Percentiles rank a stretch among this genome's conserved stretches.
These are phyloP conservation scores for Herpetomonas samuelpessoai DNA, from an alignment of 208 protist species.

Conservation along the genomic window DNA sequence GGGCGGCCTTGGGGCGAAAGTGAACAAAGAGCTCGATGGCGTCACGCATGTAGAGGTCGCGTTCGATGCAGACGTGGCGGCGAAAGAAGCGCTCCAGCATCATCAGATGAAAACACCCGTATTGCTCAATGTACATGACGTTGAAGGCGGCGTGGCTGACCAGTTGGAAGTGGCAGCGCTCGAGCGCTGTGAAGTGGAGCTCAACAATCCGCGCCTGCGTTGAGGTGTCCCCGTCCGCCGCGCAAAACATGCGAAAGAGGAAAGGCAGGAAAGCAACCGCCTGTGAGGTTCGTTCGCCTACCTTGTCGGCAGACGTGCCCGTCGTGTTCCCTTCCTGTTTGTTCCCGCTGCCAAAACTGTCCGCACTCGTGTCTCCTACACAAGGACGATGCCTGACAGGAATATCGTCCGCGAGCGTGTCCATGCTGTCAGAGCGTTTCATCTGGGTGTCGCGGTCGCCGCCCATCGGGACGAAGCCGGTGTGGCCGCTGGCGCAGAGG, in stretches of 20 bases:
- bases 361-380: too few species aligned
- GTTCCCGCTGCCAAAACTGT: too few species aligned
- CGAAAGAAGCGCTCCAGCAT: slow-evolving; percentile 51
- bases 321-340: too few species aligned
- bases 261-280: background rate
- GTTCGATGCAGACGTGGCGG: slow-evolving; percentile 54
- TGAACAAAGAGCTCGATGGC: slow-evolving; percentile 65
- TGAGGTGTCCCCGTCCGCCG: background rate
- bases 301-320: too few species aligned
- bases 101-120: slow-evolving; percentile 32
- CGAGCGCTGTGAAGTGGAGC: slow-evolving; percentile 13
- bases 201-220: slow-evolving; percentile 5
- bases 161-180: background rate
- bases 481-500: background rate
- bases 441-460: too few species aligned
- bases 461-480: too few species aligned
- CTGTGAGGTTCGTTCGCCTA: too few species aligned
- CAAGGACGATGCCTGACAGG: too few species aligned
- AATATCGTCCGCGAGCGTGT: too few species aligned
- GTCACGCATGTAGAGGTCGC: slow-evolving; percentile 58
- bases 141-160: slow-evolving; percentile 41
- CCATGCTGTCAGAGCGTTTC: too few species aligned
- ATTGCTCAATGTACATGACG: slow-evolving; percentile 37
- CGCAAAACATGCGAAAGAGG: background rate
- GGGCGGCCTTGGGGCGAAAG: slow-evolving; percentile 1